A percentile compares a stretch with the other conserved stretches of the same genome.
phyloP scores from a whole-genome alignment of 148 eudicot species.

The Arctostaphylos glauca region DNA sequence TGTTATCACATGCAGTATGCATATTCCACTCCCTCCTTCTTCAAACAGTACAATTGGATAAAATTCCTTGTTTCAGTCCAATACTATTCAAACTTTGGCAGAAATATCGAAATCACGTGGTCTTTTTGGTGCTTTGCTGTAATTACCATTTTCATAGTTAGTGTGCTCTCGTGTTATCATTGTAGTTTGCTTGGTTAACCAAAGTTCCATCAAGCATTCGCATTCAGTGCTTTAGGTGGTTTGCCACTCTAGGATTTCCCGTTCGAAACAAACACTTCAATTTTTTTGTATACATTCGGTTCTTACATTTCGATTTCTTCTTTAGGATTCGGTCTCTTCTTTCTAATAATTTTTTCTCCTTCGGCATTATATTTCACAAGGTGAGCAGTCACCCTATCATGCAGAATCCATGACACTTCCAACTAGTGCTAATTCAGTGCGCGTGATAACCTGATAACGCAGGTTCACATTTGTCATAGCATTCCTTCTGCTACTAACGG shows the following conservation, averaged over 20 bases:
- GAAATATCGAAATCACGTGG: background rate
- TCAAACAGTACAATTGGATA: too few relatives aligned
- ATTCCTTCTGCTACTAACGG: conserved; percentile 70
- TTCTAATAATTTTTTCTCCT: background rate
- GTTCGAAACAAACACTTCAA: background rate
- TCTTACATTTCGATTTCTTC: background rate
- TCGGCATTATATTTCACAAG: background rate
- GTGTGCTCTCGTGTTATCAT: background rate
- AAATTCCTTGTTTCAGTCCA: background rate
- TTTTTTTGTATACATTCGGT: background rate
- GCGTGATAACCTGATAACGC: conserved; percentile 9
- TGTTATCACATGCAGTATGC: background rate
- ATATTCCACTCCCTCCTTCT: background rate
- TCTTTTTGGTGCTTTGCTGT: background rate
- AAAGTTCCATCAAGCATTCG: background rate
- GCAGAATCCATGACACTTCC: background rate
- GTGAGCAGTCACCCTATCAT: background rate
- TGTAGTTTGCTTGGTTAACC: background rate
- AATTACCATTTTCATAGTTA: background rate
- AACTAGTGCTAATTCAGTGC: background rate
- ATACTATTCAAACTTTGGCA: background rate
- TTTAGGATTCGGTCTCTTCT: background rate
- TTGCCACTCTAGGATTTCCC: background rate
- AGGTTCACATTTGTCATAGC: conserved; percentile 83
- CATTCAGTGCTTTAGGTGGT: background rate